Percentiles rank a stretch among this genome's conserved stretches.
These are phyloP conservation scores for Cephaloascus albidus DNA, from an alignment of 805 yeast genomes.

Conservation along the genomic window DNA sequence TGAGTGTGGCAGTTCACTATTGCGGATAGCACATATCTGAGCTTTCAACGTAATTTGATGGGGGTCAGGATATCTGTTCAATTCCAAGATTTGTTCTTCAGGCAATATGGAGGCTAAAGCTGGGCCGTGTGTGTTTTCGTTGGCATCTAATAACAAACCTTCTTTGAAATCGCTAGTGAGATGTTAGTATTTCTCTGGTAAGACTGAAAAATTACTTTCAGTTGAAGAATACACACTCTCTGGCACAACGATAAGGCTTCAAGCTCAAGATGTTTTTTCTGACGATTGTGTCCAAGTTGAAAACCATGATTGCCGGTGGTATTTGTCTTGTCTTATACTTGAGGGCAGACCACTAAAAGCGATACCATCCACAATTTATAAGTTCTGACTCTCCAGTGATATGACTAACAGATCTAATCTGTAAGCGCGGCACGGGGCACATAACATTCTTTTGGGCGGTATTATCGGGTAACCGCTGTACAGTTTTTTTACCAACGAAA, in stretches of 20 bases:
- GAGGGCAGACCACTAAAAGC: no score
- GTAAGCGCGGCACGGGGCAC: no score
- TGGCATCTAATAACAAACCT: conserved; percentile 88
- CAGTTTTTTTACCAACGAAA: no score
- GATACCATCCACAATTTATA: no score
- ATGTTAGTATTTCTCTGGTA: neutral
- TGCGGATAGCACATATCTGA: conserved; percentile 65
- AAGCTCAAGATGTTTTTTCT: conserved; percentile 79
- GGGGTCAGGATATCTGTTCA: conserved; percentile 95
- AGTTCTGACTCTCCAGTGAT: no score
- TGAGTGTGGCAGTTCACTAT: conserved; percentile 26
- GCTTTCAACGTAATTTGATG: conserved; percentile 75
- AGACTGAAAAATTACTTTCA: neutral
- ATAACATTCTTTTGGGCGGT: no score
- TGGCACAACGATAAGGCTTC: conserved; percentile 92
- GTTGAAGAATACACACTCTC: conserved; percentile 42
- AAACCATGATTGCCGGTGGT: no score
- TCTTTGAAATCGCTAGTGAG: conserved; percentile 54
- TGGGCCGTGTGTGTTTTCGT: conserved; percentile 93
- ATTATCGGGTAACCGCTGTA: no score
- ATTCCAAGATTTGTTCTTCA: conserved; percentile 41
- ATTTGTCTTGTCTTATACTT: no score
- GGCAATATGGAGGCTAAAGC: conserved; percentile 38
- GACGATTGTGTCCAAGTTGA: conserved; percentile 49
- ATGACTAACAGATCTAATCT: no score